phyloP scores from a whole-genome alignment of 1,139 yeast genomes.

The Pichia sp. region DNA sequence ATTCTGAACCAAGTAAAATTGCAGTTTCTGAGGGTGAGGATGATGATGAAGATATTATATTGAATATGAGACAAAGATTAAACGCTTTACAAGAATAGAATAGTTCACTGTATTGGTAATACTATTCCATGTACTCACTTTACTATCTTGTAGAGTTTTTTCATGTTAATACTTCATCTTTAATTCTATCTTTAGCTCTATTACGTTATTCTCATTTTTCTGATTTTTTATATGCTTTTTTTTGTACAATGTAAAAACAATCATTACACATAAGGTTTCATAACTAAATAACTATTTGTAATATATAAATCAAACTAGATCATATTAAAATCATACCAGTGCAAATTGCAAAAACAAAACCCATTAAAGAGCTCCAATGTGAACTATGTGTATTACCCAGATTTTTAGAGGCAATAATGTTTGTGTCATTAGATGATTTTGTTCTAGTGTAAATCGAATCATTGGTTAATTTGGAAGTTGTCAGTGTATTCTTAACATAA shows the following conservation, averaged over 20 bases:
- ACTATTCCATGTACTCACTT: background rate
- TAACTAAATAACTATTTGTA: background rate
- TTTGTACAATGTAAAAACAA: background rate
- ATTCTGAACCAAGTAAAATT: background rate
- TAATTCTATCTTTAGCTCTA: background rate
- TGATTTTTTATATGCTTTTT: background rate
- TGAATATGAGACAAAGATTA: constrained; percentile 81
- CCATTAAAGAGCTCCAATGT: constrained; percentile 9
- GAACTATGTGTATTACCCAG: background rate
- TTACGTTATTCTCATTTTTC: background rate
- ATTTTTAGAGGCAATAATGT: constrained; percentile 3
- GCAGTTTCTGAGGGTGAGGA: constrained; percentile 48
- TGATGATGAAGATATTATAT: constrained; percentile 64
- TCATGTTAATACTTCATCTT: background rate
- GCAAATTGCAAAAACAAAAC: constrained; percentile 9
- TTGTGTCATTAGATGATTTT: constrained; percentile 1
- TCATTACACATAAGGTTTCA: background rate
- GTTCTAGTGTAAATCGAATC: constrained; percentile 7
- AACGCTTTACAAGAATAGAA: constrained; percentile 70
- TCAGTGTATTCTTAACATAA: background rate
- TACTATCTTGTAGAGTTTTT: background rate
- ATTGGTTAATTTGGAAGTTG: background rate
- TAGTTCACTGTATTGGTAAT: background rate
- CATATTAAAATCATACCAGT: constrained; percentile 10
- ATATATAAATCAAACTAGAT: no score